Percentiles rank a stretch among this genome's conserved stretches.
Evolutionary conservation across 139 green algal genomes (phyloP).

Genomic region (Closterium sp.): DNA sequence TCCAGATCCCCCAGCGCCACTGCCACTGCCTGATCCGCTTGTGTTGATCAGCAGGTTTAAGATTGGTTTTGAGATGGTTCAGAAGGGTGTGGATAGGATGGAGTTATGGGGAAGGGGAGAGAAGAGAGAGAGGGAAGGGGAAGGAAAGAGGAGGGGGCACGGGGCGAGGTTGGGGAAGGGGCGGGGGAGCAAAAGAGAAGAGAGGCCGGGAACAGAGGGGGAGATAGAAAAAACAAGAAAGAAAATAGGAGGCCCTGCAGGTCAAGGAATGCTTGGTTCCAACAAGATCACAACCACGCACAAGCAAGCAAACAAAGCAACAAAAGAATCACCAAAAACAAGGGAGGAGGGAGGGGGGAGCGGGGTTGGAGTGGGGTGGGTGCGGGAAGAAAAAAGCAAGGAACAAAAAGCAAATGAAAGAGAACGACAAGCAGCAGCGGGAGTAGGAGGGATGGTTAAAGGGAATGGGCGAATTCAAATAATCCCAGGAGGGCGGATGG

Average conservation of each 20-base stretch:
- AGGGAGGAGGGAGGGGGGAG: no score
- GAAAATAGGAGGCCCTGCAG: not conserved
- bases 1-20: conserved; percentile 56
- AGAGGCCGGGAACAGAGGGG: not conserved
- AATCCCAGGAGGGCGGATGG: not conserved
- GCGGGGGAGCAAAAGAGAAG: not conserved
- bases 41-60: not conserved
- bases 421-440: not conserved
- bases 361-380: no score
- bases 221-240: not conserved
- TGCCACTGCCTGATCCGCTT: conserved; percentile 57
- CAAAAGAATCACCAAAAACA: not conserved
- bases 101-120: not conserved
- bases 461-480: not conserved
- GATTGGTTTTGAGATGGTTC: not conserved
- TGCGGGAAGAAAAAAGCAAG: no score
- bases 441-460: not conserved
- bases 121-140: not conserved
- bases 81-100: not conserved
- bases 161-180: not conserved
- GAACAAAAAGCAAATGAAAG: not conserved
- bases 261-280: not conserved
- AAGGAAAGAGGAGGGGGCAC: not conserved
- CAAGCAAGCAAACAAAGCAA: not conserved
- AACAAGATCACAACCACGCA: not conserved